Evolutionary conservation across 23 red algal species (phyloP), one percentile per base, ranked within the genome.

Genomic region (Gracilaria gracilis): DNA sequence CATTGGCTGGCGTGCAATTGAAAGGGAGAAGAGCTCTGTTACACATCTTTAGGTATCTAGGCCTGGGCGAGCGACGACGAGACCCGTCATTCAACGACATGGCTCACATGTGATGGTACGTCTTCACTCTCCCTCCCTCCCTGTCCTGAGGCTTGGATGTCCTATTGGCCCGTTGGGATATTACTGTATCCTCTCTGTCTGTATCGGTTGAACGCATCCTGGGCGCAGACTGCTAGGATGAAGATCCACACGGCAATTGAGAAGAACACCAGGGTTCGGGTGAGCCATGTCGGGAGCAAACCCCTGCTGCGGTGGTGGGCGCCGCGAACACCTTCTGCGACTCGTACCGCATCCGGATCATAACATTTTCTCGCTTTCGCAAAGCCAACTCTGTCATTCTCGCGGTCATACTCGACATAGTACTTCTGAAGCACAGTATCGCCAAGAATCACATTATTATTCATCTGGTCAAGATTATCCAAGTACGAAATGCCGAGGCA

Each of bases 1-100:
- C 55, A 98, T 98, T 57, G 97, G 94, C 31, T 96, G 93, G 93
- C 75, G 93, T 9, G 93, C 90, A 23, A 61, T 98, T 33, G 84
- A 49, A 53, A 61, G 87, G 54, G 94, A 96, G 46, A 44, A 77
- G 46, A 75, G 28, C 9, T 39, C 53, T 82, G 53, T 69, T 17
- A 32, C 33, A 19, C 32, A 69, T 16, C 64, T 34, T 69, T 69
- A 69, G 64, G 27, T 20, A 2, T 20, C 27, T 34, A 37, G 31
- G 36, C 37, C 37, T 37, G 64, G 31, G 64, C 64, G 64, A 38
- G 37, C 11, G 64, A 37, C 25, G 37, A 69, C 31, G 0, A 36
- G 3, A 3, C 4, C 32, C 42, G 4, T 46, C 42, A 46, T 46
- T 46, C 4, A 46, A 46, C 42, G 42, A 46, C 11, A 46, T 46